phyloP scores from a whole-genome alignment of 2,329 filamentous ascomycete genomes.

The Coniosporium tulheliwenetii region DNA sequence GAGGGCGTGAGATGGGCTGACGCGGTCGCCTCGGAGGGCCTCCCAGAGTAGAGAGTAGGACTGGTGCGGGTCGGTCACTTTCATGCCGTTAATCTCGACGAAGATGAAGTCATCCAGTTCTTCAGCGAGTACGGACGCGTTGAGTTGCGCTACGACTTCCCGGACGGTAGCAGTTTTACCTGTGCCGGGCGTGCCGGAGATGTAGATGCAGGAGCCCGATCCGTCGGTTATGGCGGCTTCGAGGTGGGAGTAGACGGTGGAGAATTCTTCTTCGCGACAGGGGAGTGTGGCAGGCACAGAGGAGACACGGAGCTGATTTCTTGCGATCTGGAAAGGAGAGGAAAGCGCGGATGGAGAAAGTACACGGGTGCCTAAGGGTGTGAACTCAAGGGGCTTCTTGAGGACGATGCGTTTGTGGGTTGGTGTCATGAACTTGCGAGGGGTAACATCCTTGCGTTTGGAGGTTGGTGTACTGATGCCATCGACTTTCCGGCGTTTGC shows the following conservation, averaged over 20 bases:
- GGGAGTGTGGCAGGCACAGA: conserved; percentile 80
- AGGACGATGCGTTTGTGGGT: conserved; percentile 54
- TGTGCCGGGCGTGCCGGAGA: conserved; percentile 94
- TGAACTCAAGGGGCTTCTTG: conserved; percentile 88
- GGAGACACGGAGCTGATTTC: conserved; percentile 81
- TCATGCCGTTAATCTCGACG: conserved; percentile 99
- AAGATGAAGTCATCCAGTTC: conserved; percentile 98
- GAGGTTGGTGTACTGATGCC: conserved; percentile 28
- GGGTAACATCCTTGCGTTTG: conserved; percentile 26
- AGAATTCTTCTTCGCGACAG: conserved; percentile 84
- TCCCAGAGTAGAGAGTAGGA: conserved; percentile 94
- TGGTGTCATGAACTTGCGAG: conserved; percentile 43
- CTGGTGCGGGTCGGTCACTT: conserved; percentile 94
- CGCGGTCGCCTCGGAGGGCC: conserved; percentile 80
- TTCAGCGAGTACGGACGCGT: conserved; percentile 73
- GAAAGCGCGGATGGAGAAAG: conserved; percentile 63
- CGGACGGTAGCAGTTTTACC: conserved; percentile 96
- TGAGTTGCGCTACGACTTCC: conserved; percentile 79
- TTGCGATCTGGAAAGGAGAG: conserved; percentile 83
- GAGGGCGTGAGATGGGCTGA: conserved; percentile 80
- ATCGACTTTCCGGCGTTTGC: conserved; percentile 31
- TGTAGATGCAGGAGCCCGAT: conserved; percentile 93
- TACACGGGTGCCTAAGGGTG: conserved; percentile 76
- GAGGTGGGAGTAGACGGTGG: conserved; percentile 80
- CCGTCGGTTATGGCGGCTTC: conserved; percentile 90